A percentile compares a stretch with the other conserved stretches of the same genome.
Evolutionary conservation across 345 rosid genomes (phyloP).

Genomic region (Citropsis articulata): DNA sequence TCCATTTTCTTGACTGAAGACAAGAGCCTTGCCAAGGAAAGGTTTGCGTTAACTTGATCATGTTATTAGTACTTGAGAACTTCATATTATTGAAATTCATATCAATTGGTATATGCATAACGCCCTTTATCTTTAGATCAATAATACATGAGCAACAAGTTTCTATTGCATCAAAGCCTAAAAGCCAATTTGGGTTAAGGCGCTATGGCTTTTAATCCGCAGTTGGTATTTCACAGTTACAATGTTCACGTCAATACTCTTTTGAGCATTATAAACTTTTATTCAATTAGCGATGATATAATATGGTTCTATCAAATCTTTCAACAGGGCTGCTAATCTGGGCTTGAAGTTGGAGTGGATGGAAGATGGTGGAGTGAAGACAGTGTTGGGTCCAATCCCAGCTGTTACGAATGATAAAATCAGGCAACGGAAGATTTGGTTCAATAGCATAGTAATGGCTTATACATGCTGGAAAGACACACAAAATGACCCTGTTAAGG

Average conservation of each 20-base stretch:
- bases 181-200: too few species aligned
- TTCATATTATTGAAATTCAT: not conserved
- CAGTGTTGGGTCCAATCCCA: slow-evolving; percentile 84
- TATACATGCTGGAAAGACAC: slow-evolving; percentile 82
- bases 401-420: slow-evolving; percentile 60
- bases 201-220: too few species aligned
- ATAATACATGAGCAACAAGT: not conserved
- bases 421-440: slow-evolving; percentile 78
- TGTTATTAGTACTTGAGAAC: not conserved
- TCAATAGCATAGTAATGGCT: slow-evolving; percentile 90
- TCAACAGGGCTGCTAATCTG: slow-evolving; percentile 63
- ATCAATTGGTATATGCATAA: not conserved
- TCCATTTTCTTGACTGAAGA: slow-evolving; percentile 79
- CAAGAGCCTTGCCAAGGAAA: slow-evolving; percentile 62
- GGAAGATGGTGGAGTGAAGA: slow-evolving; percentile 66
- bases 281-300: not conserved
- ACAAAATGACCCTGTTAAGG: slow-evolving; percentile 68
- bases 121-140: not conserved
- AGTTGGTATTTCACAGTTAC: not conserved
- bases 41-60: slow-evolving; percentile 33
- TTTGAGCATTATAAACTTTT: not conserved
- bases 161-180: too few species aligned
- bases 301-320: not conserved
- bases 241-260: not conserved
- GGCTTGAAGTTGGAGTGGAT: slow-evolving; percentile 87